phyloP scores from a whole-genome alignment of 495 filamentous ascomycete species.

The Aspergillus ostianus region DNA sequence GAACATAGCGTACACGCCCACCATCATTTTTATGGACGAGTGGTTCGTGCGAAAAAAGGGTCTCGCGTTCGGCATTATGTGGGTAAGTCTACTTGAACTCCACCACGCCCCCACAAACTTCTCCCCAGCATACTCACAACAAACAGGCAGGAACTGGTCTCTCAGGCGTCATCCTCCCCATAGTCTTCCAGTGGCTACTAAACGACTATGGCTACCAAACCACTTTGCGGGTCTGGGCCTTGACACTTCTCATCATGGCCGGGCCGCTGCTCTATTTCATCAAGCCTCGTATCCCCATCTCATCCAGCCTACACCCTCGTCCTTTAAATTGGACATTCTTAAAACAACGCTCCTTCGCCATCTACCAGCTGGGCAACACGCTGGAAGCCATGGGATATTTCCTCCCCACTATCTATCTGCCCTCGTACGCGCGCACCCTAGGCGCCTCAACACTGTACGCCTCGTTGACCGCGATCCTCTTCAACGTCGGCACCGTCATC shows the following conservation, averaged over 20 bases:
- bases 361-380: constrained; percentile 53
- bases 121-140: too few relatives aligned
- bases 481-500: constrained; percentile 54
- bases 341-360: constrained; percentile 41
- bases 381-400: constrained; percentile 61
- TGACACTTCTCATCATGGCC: constrained; percentile 41
- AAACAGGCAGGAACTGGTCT: constrained; percentile 37
- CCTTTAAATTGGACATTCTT: constrained; percentile 46
- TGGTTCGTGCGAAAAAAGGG: constrained; percentile 52
- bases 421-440: constrained; percentile 51
- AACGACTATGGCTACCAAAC: constrained; percentile 49
- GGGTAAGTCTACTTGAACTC: constrained; percentile 18
- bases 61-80: constrained; percentile 51
- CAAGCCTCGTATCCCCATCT: constrained; percentile 52
- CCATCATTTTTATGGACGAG: constrained; percentile 50
- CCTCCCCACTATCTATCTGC: constrained; percentile 59
- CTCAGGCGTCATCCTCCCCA: constrained; percentile 43
- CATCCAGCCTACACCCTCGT: constrained; percentile 16
- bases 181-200: constrained; percentile 48
- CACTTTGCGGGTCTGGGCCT: constrained; percentile 46
- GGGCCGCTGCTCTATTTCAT: constrained; percentile 55
- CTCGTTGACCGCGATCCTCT: constrained; percentile 45
- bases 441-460: constrained; percentile 32
- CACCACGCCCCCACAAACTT: not conserved
- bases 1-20: constrained; percentile 44